phyloP scores from a whole-genome alignment of 148 eudicot genomes.

The Chenopodium suecicum region DNA sequence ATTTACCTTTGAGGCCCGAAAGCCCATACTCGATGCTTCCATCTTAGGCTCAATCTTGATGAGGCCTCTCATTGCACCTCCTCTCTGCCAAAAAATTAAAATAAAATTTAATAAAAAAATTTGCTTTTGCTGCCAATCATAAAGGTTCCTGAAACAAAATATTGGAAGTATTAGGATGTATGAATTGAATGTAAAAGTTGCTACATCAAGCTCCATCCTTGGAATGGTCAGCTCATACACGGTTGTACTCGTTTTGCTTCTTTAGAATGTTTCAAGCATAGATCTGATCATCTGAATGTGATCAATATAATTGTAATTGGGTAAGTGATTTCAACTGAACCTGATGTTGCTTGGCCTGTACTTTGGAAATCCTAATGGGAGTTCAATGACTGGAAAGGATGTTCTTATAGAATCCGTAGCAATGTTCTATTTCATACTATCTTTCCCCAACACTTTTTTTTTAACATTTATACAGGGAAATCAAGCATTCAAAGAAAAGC shows the following conservation, averaged over 20 bases:
- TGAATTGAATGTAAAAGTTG: background rate
- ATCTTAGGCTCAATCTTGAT: background rate
- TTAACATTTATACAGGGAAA: constrained; percentile 53
- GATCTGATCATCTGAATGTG: background rate
- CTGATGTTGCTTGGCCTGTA: background rate
- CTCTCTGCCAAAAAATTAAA: too few species aligned
- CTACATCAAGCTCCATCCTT: background rate
- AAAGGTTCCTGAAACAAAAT: too few species aligned
- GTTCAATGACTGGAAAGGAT: background rate
- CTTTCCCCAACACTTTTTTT: background rate
- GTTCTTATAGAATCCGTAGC: background rate
- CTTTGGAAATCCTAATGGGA: background rate
- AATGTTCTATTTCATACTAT: background rate
- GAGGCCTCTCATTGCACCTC: background rate
- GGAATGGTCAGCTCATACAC: background rate
- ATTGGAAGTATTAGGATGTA: too few species aligned
- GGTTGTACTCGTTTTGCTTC: background rate
- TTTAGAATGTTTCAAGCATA: background rate
- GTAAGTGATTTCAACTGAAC: background rate
- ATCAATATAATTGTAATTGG: background rate
- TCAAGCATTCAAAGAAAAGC: constrained; percentile 82
- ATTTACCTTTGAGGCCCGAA: background rate
- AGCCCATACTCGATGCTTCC: background rate
- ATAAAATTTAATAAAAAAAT: too few species aligned
- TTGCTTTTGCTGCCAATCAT: too few species aligned